Evolutionary conservation across 768 basidiomycete species (phyloP).

Genomic region (Solioccasus polychromus): DNA sequence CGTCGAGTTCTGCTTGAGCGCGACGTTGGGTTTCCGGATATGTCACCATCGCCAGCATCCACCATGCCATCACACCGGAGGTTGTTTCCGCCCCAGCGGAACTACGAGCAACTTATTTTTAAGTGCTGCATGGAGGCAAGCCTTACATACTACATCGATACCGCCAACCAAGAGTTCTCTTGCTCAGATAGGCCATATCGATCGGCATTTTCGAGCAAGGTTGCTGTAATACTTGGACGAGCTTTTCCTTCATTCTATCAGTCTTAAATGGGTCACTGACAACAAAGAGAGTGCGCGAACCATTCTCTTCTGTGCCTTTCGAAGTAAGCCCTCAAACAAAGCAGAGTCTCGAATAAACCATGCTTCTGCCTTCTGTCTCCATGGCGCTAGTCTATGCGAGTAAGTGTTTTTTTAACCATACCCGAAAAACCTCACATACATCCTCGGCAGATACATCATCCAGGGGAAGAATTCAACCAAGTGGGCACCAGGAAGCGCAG

Average conservation of each 20-base stretch:
- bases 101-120: background rate
- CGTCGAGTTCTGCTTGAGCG: constrained; percentile 26
- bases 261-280: background rate
- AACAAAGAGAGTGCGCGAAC: background rate
- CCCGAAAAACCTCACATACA: background rate
- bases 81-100: constrained; percentile 6
- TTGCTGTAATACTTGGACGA: background rate
- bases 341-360: constrained; percentile 1
- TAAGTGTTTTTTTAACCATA: too few relatives aligned
- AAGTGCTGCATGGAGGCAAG: background rate
- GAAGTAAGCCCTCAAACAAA: constrained; percentile 1
- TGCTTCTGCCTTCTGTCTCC: constrained; percentile 5
- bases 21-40: constrained; percentile 26
- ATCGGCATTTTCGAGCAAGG: constrained; percentile 1
- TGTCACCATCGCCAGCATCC: constrained; percentile 24
- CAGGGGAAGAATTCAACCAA: constrained; percentile 37
- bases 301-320: constrained; percentile 1
- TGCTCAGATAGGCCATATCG: constrained; percentile 6
- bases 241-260: constrained; percentile 1
- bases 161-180: constrained; percentile 19
- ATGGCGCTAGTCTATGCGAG: constrained; percentile 2
- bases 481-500: constrained; percentile 36
- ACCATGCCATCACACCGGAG: constrained; percentile 11
- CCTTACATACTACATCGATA: constrained; percentile 8
- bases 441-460: constrained; percentile 31